Evolutionary conservation across 352 stramenopile genomes (phyloP).

Genomic region (Pythium angustatum): DNA sequence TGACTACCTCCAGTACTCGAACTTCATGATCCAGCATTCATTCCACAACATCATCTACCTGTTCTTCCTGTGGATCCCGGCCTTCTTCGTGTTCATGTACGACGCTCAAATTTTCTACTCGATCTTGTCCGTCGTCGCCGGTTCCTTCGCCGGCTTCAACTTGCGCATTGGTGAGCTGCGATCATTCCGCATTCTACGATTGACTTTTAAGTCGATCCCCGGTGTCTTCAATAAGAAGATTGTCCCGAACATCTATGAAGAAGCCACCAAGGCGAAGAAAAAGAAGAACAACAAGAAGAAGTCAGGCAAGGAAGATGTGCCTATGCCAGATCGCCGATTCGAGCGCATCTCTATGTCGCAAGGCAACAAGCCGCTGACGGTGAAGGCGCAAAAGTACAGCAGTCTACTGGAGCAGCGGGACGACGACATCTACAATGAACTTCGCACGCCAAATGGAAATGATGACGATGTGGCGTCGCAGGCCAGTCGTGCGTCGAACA

Average conservation of each 20-base stretch:
- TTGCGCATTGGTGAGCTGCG: constrained; percentile 82
- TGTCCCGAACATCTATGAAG: constrained; percentile 82
- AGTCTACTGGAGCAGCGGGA: constrained; percentile 55
- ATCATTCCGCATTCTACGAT: constrained; percentile 81
- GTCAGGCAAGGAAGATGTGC: constrained; percentile 59
- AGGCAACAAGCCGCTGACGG: constrained; percentile 75
- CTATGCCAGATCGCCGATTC: constrained; percentile 75
- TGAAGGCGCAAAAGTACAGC: constrained; percentile 84
- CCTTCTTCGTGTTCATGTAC: constrained; percentile 87
- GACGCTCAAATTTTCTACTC: constrained; percentile 88
- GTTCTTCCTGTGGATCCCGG: constrained; percentile 79
- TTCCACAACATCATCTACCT: constrained; percentile 89
- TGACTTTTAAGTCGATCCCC: constrained; percentile 88
- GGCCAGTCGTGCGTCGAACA: constrained; percentile 45
- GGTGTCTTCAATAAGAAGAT: constrained; percentile 90
- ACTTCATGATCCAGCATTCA: constrained; percentile 81
- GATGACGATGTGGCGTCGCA: constrained; percentile 48
- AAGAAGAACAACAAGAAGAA: constrained; percentile 72
- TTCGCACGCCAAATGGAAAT: constrained; percentile 46
- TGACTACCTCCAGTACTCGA: constrained; percentile 76
- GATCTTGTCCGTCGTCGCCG: constrained; percentile 73
- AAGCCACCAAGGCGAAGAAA: constrained; percentile 57
- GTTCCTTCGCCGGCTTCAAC: constrained; percentile 85
- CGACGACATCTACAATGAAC: constrained; percentile 48
- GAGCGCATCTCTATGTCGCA: constrained; percentile 85